Percentiles rank a stretch among this genome's conserved stretches.
Conservation (phyloP, 306 rosid genomes). For the Mimosa bimucronata region DNA sequence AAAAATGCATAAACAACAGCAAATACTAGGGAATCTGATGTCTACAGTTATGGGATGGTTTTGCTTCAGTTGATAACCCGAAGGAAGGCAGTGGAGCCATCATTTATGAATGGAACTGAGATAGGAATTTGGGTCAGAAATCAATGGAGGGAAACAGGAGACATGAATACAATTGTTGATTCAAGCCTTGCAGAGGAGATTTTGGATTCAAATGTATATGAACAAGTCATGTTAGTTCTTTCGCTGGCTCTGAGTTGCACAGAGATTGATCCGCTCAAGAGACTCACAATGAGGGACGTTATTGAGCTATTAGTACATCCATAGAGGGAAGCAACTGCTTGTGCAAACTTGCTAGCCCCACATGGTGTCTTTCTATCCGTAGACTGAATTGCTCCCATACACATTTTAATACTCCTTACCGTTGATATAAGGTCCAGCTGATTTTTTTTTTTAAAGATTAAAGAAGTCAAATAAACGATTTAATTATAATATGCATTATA, state of each 20-base stretch:
- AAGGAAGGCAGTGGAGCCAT: constrained; percentile 64
- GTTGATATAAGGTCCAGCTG: too few species aligned
- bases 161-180: constrained; percentile 55
- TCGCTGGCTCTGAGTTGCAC: neutral
- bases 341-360: too few species aligned
- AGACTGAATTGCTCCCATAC: too few species aligned
- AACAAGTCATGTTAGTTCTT: constrained; percentile 40
- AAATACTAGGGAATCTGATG: constrained; percentile 62
- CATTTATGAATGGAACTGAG: constrained; percentile 48
- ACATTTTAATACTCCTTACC: too few species aligned
- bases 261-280: constrained; percentile 51
- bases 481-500: too few species aligned
- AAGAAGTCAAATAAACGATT: too few species aligned
- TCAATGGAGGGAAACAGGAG: constrained; percentile 52
- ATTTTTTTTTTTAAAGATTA: too few species aligned
- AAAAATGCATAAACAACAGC: constrained; percentile 36
- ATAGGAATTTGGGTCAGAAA: constrained; percentile 61
- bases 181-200: constrained; percentile 53
- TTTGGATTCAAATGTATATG: constrained; percentile 41
- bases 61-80: constrained; percentile 76
- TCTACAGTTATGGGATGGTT: constrained; percentile 79
- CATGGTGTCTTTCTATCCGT: too few species aligned
- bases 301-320: neutral
- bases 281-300: constrained; percentile 62
- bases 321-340: too few species aligned